Base-by-base conservation (phyloP, 192 early-diverging fungal species). In the Irineochytrium annulatum region DNA sequence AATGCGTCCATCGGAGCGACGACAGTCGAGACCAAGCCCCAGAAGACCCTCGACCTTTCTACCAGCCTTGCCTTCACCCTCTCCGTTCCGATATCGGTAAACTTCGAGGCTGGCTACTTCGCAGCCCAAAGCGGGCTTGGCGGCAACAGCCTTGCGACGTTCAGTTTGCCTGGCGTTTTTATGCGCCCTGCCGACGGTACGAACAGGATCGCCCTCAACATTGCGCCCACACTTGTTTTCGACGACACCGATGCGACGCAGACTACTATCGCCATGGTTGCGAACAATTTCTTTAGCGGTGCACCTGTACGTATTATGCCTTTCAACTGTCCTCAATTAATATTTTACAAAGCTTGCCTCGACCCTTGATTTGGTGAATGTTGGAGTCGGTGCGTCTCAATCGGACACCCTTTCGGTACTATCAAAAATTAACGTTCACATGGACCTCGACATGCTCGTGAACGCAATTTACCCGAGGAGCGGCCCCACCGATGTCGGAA, bases 211-310 rank as follows among this genome's bases (percentile, higher is more conserved):
- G 54, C 51, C 43, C 34, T 69, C 14, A 57, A 69, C 52, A 8
- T 69, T 43, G 63, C 62, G 39, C 56, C 67, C 22, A 32, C 37
- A 20, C 60, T 69, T 27, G 30, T 31, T 14, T 63, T 69, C 31
- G 49, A 49, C 29, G 67, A 69, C 55, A 61, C 34, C 24, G 59
- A 55, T 28, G 54, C 51, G 2, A 61, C 59, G n/a, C 67, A 69
- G 46, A 37, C 13, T 35, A 43, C 60, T 44, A 60, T 69, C 41
- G 55, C 59, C 17, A 33, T 51, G 2, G 43, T 69, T 32, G 60
- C 57, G 5, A 63, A 69, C 60, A 69, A 64, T 28, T 55, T 69
- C 29, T 27, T 69, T 13, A 41, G 34, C 20, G 67, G 63, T 0
- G 43, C n/a, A n/a, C n/a, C n/a, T n/a, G n/a, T n/a, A n/a, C n/a